Evolutionary conservation across 108 stramenopile genomes (phyloP).

Genomic region (Skeletonema menzelii): DNA sequence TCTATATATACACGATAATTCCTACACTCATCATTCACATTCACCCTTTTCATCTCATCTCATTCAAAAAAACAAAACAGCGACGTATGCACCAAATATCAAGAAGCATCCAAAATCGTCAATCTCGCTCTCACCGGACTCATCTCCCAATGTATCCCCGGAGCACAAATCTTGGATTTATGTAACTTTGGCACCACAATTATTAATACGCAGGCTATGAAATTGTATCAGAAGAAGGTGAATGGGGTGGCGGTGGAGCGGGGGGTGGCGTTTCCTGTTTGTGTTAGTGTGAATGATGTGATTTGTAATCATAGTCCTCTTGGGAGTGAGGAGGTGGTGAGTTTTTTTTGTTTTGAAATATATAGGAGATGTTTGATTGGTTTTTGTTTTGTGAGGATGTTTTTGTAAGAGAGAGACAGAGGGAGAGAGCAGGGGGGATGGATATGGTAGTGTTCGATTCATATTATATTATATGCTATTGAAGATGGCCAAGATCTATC

Average conservation of each 20-base stretch:
- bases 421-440: too few species aligned
- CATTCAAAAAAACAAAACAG: neutral
- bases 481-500: too few species aligned
- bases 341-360: constrained; percentile 21
- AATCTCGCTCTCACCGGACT: constrained; percentile 91
- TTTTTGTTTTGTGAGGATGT: too few species aligned
- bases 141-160: constrained; percentile 86
- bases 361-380: too few species aligned
- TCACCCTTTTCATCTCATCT: neutral
- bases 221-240: constrained; percentile 88
- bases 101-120: constrained; percentile 97
- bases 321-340: constrained; percentile 81
- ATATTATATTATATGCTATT: too few species aligned
- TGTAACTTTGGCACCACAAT: constrained; percentile 88
- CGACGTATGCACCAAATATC: constrained; percentile 88
- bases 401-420: too few species aligned
- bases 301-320: constrained; percentile 98
- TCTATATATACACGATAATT: too few species aligned
- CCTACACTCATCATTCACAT: neutral
- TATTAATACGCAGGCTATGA: constrained; percentile 63
- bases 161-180: constrained; percentile 89
- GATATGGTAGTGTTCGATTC: too few species aligned
- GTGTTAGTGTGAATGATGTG: constrained; percentile 97
- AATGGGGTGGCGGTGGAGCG: constrained; percentile 86
- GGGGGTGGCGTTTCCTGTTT: constrained; percentile 99